Conservation (phyloP, 371 early-diverging fungal genomes). For the Dichotomocladium elegans region DNA sequence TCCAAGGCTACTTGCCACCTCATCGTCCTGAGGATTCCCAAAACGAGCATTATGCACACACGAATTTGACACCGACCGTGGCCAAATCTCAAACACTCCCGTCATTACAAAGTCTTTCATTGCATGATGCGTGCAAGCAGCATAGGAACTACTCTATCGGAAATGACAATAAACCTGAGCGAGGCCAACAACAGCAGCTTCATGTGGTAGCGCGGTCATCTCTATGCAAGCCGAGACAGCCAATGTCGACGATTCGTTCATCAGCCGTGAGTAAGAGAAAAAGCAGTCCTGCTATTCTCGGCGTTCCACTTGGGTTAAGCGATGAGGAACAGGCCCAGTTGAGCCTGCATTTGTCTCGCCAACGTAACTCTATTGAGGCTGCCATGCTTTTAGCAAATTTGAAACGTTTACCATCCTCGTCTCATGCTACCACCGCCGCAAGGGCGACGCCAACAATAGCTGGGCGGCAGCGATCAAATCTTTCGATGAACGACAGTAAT, state of each 20-base stretch:
- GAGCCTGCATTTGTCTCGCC: slow-evolving; percentile 39
- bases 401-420: slow-evolving; percentile 23
- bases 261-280: no score
- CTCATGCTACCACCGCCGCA: not conserved
- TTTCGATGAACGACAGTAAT: slow-evolving; percentile 17
- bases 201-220: no score
- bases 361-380: slow-evolving; percentile 49
- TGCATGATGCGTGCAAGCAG: not conserved
- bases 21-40: not conserved
- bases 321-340: slow-evolving; percentile 28
- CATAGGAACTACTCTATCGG: not conserved
- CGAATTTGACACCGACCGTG: not conserved
- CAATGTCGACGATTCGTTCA: no score
- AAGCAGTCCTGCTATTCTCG: slow-evolving; percentile 47
- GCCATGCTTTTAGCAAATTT: slow-evolving; percentile 50
- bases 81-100: slow-evolving; percentile 2
- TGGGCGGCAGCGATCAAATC: not conserved
- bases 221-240: no score
- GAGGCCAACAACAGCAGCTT: no score
- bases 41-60: not conserved
- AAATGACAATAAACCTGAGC: no score
- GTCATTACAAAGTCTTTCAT: not conserved
- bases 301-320: slow-evolving; percentile 36
- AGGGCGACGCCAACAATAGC: not conserved
- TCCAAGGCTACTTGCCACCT: slow-evolving; percentile 6